Evolutionary conservation across 345 rosid species (phyloP).

Genomic region (Ceriops tagal): DNA sequence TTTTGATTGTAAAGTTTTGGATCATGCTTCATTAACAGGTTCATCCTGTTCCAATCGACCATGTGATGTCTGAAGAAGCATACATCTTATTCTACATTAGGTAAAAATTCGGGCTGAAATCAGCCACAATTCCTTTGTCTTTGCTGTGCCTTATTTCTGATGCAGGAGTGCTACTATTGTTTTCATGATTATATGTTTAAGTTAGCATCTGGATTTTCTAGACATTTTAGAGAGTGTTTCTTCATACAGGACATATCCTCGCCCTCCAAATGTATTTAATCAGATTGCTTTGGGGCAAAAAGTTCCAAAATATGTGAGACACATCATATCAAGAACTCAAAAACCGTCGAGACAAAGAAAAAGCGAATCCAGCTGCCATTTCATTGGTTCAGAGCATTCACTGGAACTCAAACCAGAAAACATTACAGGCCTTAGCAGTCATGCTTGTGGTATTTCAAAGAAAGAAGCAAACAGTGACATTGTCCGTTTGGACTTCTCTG

Average conservation of each 20-base stretch:
- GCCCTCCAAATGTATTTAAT: conserved; percentile 40
- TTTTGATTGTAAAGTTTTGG: conserved; percentile 3
- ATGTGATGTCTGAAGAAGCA: conserved; percentile 94
- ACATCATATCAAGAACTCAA: conserved; percentile 28
- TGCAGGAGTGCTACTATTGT: not conserved
- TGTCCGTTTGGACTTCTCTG: conserved; percentile 43
- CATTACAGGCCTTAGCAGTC: conserved; percentile 12
- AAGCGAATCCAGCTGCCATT: conserved; percentile 33
- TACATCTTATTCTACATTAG: conserved; percentile 84
- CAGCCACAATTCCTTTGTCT: not conserved
- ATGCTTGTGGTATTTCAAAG: conserved; percentile 11
- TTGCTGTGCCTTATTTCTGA: not conserved
- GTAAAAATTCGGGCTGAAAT: conserved; percentile 29
- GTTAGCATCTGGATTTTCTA: not conserved
- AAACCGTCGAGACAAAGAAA: conserved; percentile 38
- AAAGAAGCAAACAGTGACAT: conserved; percentile 19
- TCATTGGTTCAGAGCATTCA: conserved; percentile 23
- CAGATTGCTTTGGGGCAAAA: conserved; percentile 35
- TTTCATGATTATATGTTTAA: conserved; percentile 1
- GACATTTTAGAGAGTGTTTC: conserved; percentile 7
- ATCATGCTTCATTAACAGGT: conserved; percentile 41
- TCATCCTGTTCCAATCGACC: conserved; percentile 62
- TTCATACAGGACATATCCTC: conserved; percentile 56
- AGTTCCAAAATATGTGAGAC: conserved; percentile 28
- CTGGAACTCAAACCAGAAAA: conserved; percentile 21